These are phyloP conservation scores for Fusarium succisae DNA, from an alignment of 2,329 filamentous ascomycete genomes.

Conservation along the genomic window DNA sequence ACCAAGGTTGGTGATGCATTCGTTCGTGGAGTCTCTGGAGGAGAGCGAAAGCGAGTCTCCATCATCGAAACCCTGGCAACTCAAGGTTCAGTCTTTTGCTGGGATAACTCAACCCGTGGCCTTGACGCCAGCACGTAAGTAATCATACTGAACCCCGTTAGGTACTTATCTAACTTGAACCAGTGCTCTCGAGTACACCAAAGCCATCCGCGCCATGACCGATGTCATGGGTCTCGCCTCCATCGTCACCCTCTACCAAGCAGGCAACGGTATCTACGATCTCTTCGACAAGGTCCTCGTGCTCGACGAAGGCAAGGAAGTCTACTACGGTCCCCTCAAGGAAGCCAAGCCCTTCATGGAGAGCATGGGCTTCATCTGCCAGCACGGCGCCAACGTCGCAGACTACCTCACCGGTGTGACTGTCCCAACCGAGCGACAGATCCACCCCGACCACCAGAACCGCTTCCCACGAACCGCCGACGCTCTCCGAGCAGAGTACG, in stretches of 20 bases:
- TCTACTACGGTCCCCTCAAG: slow-evolving; percentile 70
- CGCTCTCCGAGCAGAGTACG: slow-evolving; percentile 59
- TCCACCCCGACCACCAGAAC: slow-evolving; percentile 55
- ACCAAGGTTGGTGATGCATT: slow-evolving; percentile 76
- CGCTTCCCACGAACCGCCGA: slow-evolving; percentile 57
- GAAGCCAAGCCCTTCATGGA: slow-evolving; percentile 73
- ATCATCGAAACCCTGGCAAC: slow-evolving; percentile 72
- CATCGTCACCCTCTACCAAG: slow-evolving; percentile 75
- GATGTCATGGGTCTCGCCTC: slow-evolving; percentile 68
- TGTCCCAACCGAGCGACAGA: slow-evolving; percentile 73
- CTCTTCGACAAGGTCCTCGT: slow-evolving; percentile 77
- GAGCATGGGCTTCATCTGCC: slow-evolving; percentile 69
- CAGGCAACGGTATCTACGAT: slow-evolving; percentile 74
- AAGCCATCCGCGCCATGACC: slow-evolving; percentile 70
- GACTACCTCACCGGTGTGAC: slow-evolving; percentile 74
- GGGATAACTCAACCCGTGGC: slow-evolving; percentile 74
- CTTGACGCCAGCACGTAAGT: slow-evolving; percentile 69
- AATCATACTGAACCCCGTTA: rapidly evolving
- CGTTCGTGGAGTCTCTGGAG: slow-evolving; percentile 72
- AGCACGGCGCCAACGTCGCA: slow-evolving; percentile 69
- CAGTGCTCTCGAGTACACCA: slow-evolving; percentile 67
- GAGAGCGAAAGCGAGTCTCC: slow-evolving; percentile 74
- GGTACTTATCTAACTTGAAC: not conserved
- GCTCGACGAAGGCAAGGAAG: slow-evolving; percentile 71
- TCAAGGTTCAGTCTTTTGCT: slow-evolving; percentile 68